Evolutionary conservation across 768 basidiomycete species (phyloP), one percentile per base, ranked within the genome.

Genomic region (Kwoniella mangroviensis): DNA sequence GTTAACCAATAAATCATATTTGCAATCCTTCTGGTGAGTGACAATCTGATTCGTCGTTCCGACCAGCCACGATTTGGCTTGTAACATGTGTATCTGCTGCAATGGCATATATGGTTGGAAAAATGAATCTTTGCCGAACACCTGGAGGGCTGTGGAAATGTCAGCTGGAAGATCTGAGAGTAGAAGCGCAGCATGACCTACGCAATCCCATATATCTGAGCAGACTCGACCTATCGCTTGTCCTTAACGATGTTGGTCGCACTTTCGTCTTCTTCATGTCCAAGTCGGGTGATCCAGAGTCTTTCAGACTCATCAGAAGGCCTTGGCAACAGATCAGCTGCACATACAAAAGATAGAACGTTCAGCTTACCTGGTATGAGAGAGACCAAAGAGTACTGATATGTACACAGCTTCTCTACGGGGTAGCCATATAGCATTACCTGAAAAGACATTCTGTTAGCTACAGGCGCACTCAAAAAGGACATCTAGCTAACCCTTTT

Each of bases 31-130:
- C 83, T 97, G 94, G 70, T 94, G 92, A 10, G 93, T 92, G 43
- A 98, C 91, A 74, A 98, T 98, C 17, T 90, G 88, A 81, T 99
- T 99, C 4, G 96, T 98, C 73, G 92, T 93, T n/a, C 86, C 86
- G 3, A 84, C 82, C 58, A 99, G 86, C 91, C 92, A 99, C 73
- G 90, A 90, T 45, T 87, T 85, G 7, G 91, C 91, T 40, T 90
- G 88, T 40, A 97, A 84, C 84, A 93, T 89, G 71, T 98, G 95
- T 6, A 97, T 85, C 83, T 99, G 95, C 82, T 99, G 97, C 2
- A 99, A 83, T 0, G 97, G 96, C 13, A 98, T 85, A 81, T 98
- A 99, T 1, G 97, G 97, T 81, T 99, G 97, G 85, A 99, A 99
- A 85, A 98, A 95, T 4, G 94, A 88, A 74, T 94, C 92, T 90